Conservation (phyloP, 192 early-diverging fungal species). For the Chytriomyces sp. region DNA sequence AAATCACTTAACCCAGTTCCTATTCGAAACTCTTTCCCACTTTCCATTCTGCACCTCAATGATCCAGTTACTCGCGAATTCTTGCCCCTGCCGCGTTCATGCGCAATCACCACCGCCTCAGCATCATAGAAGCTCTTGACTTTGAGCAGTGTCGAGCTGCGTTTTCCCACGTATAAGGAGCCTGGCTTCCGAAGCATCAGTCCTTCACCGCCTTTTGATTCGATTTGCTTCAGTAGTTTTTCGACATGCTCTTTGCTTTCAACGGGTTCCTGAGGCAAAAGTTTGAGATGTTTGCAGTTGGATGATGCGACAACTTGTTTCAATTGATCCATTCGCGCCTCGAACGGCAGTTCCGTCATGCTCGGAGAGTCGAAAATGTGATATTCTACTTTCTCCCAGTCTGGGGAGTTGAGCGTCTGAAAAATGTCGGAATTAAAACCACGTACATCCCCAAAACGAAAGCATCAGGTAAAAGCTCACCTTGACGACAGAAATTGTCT, state of each 20-base stretch:
- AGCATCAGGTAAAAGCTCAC: slow-evolving; percentile 31
- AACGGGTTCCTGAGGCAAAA: slow-evolving; percentile 59
- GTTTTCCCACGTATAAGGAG: slow-evolving; percentile 53
- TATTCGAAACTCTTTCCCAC: slow-evolving; percentile 67
- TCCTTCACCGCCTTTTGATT: slow-evolving; percentile 69
- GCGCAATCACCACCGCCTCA: slow-evolving; percentile 64
- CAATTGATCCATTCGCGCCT: slow-evolving; percentile 52
- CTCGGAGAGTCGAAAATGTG: slow-evolving; percentile 70
- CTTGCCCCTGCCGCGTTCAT: slow-evolving; percentile 60
- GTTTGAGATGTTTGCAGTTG: slow-evolving; percentile 21
- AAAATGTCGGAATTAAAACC: background rate
- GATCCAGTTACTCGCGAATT: slow-evolving; percentile 62
- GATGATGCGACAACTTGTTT: slow-evolving; percentile 40
- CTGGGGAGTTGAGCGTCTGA: slow-evolving; percentile 39
- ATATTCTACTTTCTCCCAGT: slow-evolving; percentile 61
- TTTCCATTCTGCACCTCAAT: slow-evolving; percentile 64
- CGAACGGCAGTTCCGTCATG: slow-evolving; percentile 52
- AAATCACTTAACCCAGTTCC: slow-evolving; percentile 70
- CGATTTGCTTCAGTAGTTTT: slow-evolving; percentile 57
- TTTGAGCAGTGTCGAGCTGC: slow-evolving; percentile 64
- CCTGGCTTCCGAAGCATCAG: slow-evolving; percentile 63
- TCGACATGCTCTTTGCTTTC: slow-evolving; percentile 49
- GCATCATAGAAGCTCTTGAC: slow-evolving; percentile 75
- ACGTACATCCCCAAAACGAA: background rate
- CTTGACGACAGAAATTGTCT: slow-evolving; percentile 70